These are phyloP conservation scores for Barnettozyma wickerhamii DNA, from an alignment of 805 yeast genomes.

Conservation along the genomic window DNA sequence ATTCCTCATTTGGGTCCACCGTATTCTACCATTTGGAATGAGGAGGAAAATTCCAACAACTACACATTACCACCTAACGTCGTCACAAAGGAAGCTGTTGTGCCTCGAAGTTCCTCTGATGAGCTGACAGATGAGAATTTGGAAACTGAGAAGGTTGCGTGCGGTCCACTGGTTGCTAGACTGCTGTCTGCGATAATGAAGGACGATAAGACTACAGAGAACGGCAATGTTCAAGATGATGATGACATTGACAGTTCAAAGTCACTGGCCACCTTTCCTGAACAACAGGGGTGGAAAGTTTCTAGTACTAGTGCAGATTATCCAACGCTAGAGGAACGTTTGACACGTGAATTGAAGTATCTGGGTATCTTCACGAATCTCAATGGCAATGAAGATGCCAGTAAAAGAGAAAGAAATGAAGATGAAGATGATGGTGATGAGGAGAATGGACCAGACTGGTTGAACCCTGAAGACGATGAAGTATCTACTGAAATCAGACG, in stretches of 20 bases:
- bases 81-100: conserved; percentile 34
- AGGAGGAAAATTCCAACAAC: conserved; percentile 59
- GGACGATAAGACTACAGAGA: conserved; percentile 26
- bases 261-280: conserved; percentile 30
- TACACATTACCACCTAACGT: conserved; percentile 47
- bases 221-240: conserved; percentile 23
- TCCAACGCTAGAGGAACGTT: conserved; percentile 76
- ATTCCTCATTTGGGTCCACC: conserved; percentile 84
- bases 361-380: conserved; percentile 82
- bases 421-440: conserved; percentile 16
- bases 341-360: conserved; percentile 81
- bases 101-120: conserved; percentile 58
- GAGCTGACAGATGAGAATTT: conserved; percentile 55
- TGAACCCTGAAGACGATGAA: conserved; percentile 88
- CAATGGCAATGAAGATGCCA: conserved; percentile 21
- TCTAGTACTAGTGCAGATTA: conserved; percentile 56
- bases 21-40: conserved; percentile 82
- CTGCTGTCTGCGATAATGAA: conserved; percentile 74
- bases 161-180: conserved; percentile 89
- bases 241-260: conserved; percentile 23
- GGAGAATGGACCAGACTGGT: conserved; percentile 51
- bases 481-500: conserved; percentile 76
- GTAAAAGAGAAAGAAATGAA: conserved; percentile 25
- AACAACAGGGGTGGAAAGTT: conserved; percentile 45
- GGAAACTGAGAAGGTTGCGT: conserved; percentile 71